These are phyloP conservation scores for Comarum palustre DNA, from an alignment of 306 rosid genomes.

Conservation along the genomic window DNA sequence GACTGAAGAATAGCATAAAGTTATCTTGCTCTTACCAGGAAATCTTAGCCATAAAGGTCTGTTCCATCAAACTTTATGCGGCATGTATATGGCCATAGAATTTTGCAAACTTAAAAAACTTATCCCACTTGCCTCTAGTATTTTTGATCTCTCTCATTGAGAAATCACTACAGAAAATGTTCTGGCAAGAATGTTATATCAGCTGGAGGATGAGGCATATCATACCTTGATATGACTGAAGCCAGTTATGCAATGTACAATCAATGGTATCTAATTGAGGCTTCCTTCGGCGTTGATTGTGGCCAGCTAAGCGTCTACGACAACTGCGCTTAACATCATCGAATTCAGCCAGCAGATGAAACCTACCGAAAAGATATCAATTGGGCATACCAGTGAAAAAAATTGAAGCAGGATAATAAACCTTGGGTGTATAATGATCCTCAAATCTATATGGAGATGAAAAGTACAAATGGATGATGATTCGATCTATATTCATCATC, in stretches of 20 bases:
- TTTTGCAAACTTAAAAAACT: conserved; percentile 17
- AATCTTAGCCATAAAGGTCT: background rate
- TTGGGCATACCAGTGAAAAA: conserved; percentile 4
- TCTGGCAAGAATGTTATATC: background rate
- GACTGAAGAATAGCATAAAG: conserved; percentile 12
- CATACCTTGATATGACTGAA: conserved; percentile 64
- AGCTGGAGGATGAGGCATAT: background rate
- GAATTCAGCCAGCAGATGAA: conserved; percentile 70
- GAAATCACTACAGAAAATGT: background rate
- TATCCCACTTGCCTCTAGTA: conserved; percentile 9
- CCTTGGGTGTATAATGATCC: conserved; percentile 6
- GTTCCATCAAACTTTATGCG: conserved; percentile 9
- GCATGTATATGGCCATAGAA: conserved; percentile 11
- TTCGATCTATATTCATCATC: background rate
- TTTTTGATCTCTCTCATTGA: background rate
- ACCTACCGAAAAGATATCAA: conserved; percentile 37
- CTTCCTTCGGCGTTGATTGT: conserved; percentile 78
- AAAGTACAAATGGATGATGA: background rate
- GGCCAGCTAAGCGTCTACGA: conserved; percentile 86
- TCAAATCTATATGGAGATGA: background rate
- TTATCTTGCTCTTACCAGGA: conserved; percentile 16
- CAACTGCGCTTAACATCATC: conserved; percentile 85
- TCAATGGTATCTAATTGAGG: conserved; percentile 55
- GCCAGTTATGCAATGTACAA: conserved; percentile 46
- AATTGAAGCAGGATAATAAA: conserved; percentile 1